Base-by-base conservation (phyloP, 192 early-diverging fungal genomes). In the Entomortierella lignicola region DNA sequence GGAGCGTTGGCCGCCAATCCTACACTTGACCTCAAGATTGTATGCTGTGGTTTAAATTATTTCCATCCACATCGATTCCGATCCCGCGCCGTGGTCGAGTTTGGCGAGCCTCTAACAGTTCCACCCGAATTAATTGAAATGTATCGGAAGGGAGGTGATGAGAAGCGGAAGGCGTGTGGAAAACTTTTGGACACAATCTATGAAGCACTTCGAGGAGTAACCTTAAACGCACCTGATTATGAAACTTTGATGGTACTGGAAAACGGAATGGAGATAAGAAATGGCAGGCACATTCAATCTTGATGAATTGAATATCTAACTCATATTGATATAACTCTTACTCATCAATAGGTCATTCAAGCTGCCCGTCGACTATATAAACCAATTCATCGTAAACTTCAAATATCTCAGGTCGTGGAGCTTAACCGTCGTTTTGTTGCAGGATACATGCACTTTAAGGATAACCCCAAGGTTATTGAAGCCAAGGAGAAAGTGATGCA, bases 41-140 rank as follows among this genome's bases (percentile, higher is more conserved):
- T 99, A 12, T 96, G 97, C 23, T 89, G 88, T 69, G 88, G 96
- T 8, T 86, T 99, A 30, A 96, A 96, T 83, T 99, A 99, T 82
- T 99, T 98, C 84, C 93, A 99, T 77, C 93, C 97, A 18, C 90
- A 91, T 80, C 86, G 92, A 81, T 99, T 98, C 90, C 91, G 98
- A 54, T 97, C 95, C 10, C 92, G 96, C 59, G 96, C 97, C 18
- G 97, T 98, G 39, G 89, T 98, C 44, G 97, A 99, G 82, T 99
- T 95, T 88, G 96, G 98, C 41, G 88, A 94, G 47, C 95, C 96
- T 0, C 92, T 99, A 60, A 86, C 89, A 11, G 88, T 99, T 8
- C 82, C 92, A 17, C 65, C 80, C 7, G 92, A 95, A 65, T 82
- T 94, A 7, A 92, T 99, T 20, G 89, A 90, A 29, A 87, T 91